phyloP scores from a whole-genome alignment of 345 rosid species.

The Populus simonii region DNA sequence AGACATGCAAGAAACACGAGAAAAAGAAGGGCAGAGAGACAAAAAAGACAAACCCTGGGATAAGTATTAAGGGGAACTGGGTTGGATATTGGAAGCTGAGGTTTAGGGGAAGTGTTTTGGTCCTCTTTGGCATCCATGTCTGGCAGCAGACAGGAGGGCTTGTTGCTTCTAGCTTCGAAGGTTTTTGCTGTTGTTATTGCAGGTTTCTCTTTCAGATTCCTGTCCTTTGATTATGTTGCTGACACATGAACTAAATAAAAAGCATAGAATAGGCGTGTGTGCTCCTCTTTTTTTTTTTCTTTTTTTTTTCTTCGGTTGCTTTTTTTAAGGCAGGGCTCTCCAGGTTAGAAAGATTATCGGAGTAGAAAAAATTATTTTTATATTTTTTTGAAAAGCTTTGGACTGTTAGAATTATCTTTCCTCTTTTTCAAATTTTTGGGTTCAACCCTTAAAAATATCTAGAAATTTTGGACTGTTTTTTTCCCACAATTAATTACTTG shows the following conservation, averaged over 20 bases:
- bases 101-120: slow-evolving; percentile 9
- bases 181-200: not conserved
- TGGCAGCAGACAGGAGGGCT: not conserved
- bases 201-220: slow-evolving; percentile 1
- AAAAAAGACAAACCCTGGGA: slow-evolving; percentile 18
- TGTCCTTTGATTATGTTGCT: not conserved
- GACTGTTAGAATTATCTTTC: not conserved
- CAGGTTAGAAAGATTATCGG: not conserved
- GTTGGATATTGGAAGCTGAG: not conserved
- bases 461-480: not conserved
- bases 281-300: not conserved
- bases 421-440: not conserved
- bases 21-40: not conserved
- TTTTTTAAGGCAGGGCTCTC: not conserved
- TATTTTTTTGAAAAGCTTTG: not conserved
- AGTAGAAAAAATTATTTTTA: not conserved
- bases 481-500: not conserved
- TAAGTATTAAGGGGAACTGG: slow-evolving; percentile 16
- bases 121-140: slow-evolving; percentile 14
- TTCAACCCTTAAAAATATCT: not conserved
- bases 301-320: not conserved
- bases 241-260: not conserved
- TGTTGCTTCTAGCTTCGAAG: not conserved
- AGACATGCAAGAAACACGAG: slow-evolving; percentile 4
- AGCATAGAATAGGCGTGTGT: not conserved